Base-by-base conservation (phyloP, 2,329 filamentous ascomycete species). In the Colletotrichum sp. region DNA sequence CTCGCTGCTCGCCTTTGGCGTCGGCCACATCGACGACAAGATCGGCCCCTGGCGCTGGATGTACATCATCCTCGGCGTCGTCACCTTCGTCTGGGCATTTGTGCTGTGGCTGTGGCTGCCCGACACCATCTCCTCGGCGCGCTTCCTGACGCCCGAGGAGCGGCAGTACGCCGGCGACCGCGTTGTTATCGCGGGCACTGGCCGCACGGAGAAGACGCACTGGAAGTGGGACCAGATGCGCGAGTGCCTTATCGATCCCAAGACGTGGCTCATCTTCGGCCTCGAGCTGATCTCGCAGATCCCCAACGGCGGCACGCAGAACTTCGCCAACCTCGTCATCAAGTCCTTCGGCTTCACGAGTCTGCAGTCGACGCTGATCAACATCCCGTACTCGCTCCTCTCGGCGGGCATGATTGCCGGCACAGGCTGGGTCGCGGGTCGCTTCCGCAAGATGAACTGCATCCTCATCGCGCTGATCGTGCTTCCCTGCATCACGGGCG, bases 271-370 rank as follows among this genome's bases (percentile, higher is more conserved):
- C 64, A 86, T 93, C 62, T 87, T 91, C 73, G 84, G 83, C 3
- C 87, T 93, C 26, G 86, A 88, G 26, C 76, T 92, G 6, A 81
- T 89, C 4, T 89, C 87, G 3, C 89, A 91, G 81, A 92, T 93
- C 28, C 91, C 92, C 55, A 93, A 93, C 76, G 91, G 91, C 36
- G 91, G 92, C 28, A 91, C 90, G 1, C 89, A 90, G 78, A 90
- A 88, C 78, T 92, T 92, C 65, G 88, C 89, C 55, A 92, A 91
- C 79, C 86, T 92, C 44, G 88, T 92, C 69, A 86, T 92, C 80
- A 85, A 84, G 62, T 90, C 89, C 6, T 91, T 92, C 67, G 88
- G 89, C 10, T 92, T 91, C 80, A 88, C 88, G 0, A 86, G 87
- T 49, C 83, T 92, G 36, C 85, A 92, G 80, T 88, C 89, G 2